Conservation (phyloP, 2,329 filamentous ascomycete species). For the Calonectria pseudoreteaudii region DNA sequence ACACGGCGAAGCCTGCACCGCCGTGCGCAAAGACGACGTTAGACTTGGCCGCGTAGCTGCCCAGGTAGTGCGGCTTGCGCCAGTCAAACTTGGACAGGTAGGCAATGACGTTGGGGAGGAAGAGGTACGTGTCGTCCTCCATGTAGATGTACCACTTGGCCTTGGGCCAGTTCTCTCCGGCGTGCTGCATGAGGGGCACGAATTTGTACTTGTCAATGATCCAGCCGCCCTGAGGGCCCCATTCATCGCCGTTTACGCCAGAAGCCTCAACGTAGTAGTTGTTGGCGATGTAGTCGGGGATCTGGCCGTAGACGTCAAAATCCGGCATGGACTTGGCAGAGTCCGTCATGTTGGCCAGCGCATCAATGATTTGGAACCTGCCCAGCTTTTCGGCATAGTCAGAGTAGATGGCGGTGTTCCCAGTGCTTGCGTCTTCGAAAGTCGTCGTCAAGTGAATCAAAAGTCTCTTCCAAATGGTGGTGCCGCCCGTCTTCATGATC, state of each 20-base stretch:
- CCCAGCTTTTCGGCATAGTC: constrained; percentile 36
- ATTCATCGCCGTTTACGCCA: constrained; percentile 39
- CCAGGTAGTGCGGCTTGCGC: constrained; percentile 36
- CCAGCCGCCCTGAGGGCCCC: constrained; percentile 41
- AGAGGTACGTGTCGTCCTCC: constrained; percentile 42
- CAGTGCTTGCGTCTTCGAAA: constrained; percentile 24
- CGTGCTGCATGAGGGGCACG: constrained; percentile 40
- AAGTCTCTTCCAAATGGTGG: constrained; percentile 41
- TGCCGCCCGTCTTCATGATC: constrained; percentile 42
- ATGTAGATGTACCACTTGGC: constrained; percentile 44
- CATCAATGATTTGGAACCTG: constrained; percentile 35
- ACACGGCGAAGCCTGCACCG: constrained; percentile 41
- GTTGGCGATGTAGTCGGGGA: constrained; percentile 38
- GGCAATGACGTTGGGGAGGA: constrained; percentile 34
- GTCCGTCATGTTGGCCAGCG: constrained; percentile 37
- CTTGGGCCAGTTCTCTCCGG: constrained; percentile 37
- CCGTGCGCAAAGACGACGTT: constrained; percentile 41
- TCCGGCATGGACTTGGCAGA: constrained; percentile 28
- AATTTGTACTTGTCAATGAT: constrained; percentile 45
- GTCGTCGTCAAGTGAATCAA: constrained; percentile 38
- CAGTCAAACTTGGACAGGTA: constrained; percentile 37
- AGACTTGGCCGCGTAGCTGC: constrained; percentile 41
- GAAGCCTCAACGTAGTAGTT: constrained; percentile 39
- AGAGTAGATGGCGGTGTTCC: constrained; percentile 40
- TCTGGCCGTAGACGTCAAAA: constrained; percentile 40